Percentiles rank a stretch among this genome's conserved stretches.
phyloP scores from a whole-genome alignment of 1,139 yeast genomes.

The Taphrina populina region DNA sequence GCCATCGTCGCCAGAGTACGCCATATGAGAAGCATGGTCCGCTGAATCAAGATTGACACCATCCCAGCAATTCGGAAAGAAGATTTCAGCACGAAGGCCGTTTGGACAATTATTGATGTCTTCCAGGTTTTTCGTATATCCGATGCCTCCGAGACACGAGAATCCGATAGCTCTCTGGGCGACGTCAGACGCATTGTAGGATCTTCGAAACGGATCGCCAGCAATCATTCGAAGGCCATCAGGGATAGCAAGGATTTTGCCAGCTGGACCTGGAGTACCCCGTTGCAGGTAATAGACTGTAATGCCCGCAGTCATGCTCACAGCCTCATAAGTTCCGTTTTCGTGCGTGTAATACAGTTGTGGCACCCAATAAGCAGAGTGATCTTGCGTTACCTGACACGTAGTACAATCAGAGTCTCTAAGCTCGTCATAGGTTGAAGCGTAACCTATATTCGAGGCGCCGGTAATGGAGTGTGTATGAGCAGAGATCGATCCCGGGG shows the following conservation, averaged over 20 bases:
- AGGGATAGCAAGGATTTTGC: slow-evolving; percentile 31
- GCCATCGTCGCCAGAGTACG: slow-evolving; percentile 33
- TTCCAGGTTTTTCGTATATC: slow-evolving; percentile 11
- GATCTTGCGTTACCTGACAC: slow-evolving; percentile 31
- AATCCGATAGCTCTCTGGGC: slow-evolving; percentile 31
- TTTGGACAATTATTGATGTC: slow-evolving; percentile 31
- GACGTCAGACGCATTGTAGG: slow-evolving; percentile 21
- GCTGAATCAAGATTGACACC: slow-evolving; percentile 34
- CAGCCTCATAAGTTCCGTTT: slow-evolving; percentile 27
- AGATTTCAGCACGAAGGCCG: slow-evolving; percentile 36
- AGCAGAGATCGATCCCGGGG: slow-evolving; percentile 28
- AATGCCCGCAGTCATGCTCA: slow-evolving; percentile 23
- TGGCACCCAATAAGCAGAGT: slow-evolving; percentile 35
- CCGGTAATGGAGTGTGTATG: slow-evolving; percentile 31
- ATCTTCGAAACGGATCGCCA: slow-evolving; percentile 24
- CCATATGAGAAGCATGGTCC: slow-evolving; percentile 35
- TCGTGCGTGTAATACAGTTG: slow-evolving; percentile 29
- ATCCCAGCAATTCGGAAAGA: slow-evolving; percentile 37
- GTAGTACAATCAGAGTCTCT: slow-evolving; percentile 29
- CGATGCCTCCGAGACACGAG: slow-evolving; percentile 33
- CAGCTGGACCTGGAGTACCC: slow-evolving; percentile 26
- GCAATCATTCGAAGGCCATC: slow-evolving; percentile 32
- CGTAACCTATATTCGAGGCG: slow-evolving; percentile 12
- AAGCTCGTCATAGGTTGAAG: slow-evolving; percentile 20
- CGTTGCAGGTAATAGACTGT: slow-evolving; percentile 33